phyloP scores from a whole-genome alignment of 495 filamentous ascomycete species.

The Letharia lupina region DNA sequence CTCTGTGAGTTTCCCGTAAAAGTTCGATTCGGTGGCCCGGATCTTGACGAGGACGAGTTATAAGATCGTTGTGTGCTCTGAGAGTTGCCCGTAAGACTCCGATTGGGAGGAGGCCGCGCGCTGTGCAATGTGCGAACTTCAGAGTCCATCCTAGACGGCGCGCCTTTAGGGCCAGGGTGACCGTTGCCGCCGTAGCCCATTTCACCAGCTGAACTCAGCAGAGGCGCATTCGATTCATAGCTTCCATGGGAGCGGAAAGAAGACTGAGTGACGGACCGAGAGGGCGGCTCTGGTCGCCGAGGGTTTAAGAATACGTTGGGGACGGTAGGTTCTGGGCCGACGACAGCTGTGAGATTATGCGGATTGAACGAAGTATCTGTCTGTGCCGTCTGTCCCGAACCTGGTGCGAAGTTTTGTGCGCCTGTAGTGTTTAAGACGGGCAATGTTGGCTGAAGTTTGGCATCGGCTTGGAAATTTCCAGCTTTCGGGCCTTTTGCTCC shows the following conservation, averaged over 20 bases:
- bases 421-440: conserved; percentile 49
- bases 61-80: conserved; percentile 22
- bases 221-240: conserved; percentile 49
- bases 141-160: conserved; percentile 20
- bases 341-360: conserved; percentile 40
- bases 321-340: conserved; percentile 34
- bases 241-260: conserved; percentile 37
- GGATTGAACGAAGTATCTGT: conserved; percentile 54
- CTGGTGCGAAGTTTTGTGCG: conserved; percentile 50
- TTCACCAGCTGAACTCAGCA: conserved; percentile 48
- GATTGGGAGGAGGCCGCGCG: conserved; percentile 15
- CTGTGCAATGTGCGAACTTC: conserved; percentile 1
- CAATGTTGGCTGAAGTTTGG: conserved; percentile 56
- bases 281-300: conserved; percentile 31
- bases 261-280: conserved; percentile 37
- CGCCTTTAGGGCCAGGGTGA: conserved; percentile 23
- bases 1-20: conserved; percentile 2
- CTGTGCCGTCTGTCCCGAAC: conserved; percentile 59
- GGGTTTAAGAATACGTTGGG: conserved; percentile 31
- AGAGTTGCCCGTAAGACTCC: conserved; percentile 17
- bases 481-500: conserved; percentile 44
- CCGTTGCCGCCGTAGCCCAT: conserved; percentile 50
- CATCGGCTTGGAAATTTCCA: conserved; percentile 41
- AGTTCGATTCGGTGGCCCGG: conserved; percentile 12
- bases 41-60: conserved; percentile 5